Conservation (phyloP, 257 asterid genomes). For the Penstemon davidsonii region DNA sequence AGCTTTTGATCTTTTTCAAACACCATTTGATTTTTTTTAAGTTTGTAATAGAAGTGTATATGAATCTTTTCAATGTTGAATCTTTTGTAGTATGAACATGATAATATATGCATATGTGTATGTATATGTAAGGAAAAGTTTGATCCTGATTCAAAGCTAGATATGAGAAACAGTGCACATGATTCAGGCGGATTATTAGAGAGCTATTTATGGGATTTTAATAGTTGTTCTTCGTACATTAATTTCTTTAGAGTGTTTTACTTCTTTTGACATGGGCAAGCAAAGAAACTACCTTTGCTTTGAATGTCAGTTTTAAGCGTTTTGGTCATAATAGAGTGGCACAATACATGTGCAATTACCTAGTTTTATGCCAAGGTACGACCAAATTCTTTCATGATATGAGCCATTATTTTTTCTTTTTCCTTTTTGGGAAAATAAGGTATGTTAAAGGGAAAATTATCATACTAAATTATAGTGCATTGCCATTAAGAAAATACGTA, state of each 20-base stretch:
- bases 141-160: slow-evolving; percentile 42
- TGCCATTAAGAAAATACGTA: too few species aligned
- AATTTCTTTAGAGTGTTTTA: slow-evolving; percentile 27
- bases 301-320: slow-evolving; percentile 47
- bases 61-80: not conserved
- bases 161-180: slow-evolving; percentile 53
- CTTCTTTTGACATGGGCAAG: slow-evolving; percentile 45
- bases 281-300: slow-evolving; percentile 49
- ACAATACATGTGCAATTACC: slow-evolving; percentile 45
- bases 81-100: not conserved
- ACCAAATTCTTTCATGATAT: slow-evolving; percentile 6
- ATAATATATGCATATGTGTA: not conserved
- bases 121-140: slow-evolving; percentile 23
- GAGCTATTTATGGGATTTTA: slow-evolving; percentile 26
- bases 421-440: not conserved
- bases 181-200: slow-evolving; percentile 40
- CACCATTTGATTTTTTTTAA: slow-evolving; percentile 26
- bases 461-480: too few species aligned
- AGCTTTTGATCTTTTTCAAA: slow-evolving; percentile 25
- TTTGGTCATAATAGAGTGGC: slow-evolving; percentile 37
- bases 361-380: slow-evolving; percentile 31
- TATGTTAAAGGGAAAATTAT: not conserved
- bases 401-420: not conserved
- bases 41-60: slow-evolving; percentile 1
- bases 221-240: slow-evolving; percentile 18